Evolutionary conservation across 176 grass and related monocot species (phyloP).

Genomic region (Aechmea fasciata): DNA sequence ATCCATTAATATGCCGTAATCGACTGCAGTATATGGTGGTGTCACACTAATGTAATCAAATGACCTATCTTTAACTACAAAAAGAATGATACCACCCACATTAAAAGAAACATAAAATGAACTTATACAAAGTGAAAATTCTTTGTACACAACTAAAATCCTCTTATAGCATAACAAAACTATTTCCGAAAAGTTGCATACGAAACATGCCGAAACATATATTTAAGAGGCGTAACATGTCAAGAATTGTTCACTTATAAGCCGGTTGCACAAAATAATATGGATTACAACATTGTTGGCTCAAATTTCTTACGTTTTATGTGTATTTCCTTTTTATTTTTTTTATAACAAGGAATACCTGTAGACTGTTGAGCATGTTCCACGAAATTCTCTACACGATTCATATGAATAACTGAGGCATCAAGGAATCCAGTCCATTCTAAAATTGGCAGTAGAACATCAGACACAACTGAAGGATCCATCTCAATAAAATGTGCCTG

Average conservation of each 20-base stretch:
- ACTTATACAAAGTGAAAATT: neutral
- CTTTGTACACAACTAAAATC: neutral
- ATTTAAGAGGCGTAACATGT: neutral
- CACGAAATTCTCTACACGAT: conserved; percentile 74
- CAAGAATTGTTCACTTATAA: neutral
- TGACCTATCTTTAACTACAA: conserved; percentile 39
- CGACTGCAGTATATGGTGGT: conserved; percentile 71
- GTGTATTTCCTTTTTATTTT: neutral
- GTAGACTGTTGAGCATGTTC: conserved; percentile 53
- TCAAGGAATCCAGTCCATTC: conserved; percentile 78
- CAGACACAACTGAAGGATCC: conserved; percentile 86
- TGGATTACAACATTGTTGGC: neutral
- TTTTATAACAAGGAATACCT: conserved; percentile 29
- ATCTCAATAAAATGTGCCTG: conserved; percentile 95
- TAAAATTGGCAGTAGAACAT: conserved; percentile 76
- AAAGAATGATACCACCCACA: neutral
- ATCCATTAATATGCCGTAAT: conserved; percentile 60
- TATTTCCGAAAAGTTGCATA: neutral
- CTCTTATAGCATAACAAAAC: neutral
- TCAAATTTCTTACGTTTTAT: neutral
- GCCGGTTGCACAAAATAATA: too few relatives aligned
- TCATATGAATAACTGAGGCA: conserved; percentile 68
- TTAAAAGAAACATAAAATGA: neutral
- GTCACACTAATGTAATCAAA: conserved; percentile 97
- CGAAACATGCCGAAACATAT: neutral